These are phyloP conservation scores for Punctularia strigosozonata DNA, from an alignment of 768 basidiomycete species.

Conservation along the genomic window DNA sequence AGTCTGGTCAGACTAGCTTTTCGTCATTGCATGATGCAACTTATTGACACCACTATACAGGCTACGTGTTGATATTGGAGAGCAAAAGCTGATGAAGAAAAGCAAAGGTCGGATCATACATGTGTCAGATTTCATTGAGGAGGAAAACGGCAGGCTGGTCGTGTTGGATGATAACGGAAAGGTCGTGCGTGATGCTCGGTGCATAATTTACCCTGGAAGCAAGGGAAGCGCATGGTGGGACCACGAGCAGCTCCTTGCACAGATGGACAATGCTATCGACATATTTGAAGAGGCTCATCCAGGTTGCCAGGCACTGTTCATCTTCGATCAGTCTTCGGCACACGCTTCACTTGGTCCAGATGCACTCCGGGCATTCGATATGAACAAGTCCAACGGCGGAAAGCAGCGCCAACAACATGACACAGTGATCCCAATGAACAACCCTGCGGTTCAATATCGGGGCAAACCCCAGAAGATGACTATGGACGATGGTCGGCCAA, in stretches of 20 bases:
- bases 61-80: conserved; percentile 4
- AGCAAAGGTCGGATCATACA: conserved; percentile 23
- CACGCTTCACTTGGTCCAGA: conserved; percentile 16
- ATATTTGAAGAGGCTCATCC: conserved; percentile 26
- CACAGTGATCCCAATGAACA: conserved; percentile 23
- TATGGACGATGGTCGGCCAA: no score
- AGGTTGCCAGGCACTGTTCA: conserved; percentile 18
- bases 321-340: conserved; percentile 32
- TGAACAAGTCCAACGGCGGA: conserved; percentile 14
- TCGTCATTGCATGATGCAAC: no score
- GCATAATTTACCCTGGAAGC: conserved; percentile 19
- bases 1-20: conserved; percentile 2
- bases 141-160: conserved; percentile 21
- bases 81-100: conserved; percentile 16
- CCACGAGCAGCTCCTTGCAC: conserved; percentile 19
- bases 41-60: not conserved
- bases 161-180: conserved; percentile 12
- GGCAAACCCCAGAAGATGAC: conserved; percentile 26
- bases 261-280: conserved; percentile 20
- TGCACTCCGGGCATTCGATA: conserved; percentile 14
- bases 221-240: conserved; percentile 29
- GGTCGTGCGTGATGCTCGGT: conserved; percentile 18
- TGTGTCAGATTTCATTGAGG: conserved; percentile 28
- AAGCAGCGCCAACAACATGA: conserved; percentile 12
- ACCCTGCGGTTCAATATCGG: conserved; percentile 15